A percentile compares a stretch with the other conserved stretches of the same genome.
phyloP scores from a whole-genome alignment of 306 rosid genomes.

The Gillenia trifoliata region DNA sequence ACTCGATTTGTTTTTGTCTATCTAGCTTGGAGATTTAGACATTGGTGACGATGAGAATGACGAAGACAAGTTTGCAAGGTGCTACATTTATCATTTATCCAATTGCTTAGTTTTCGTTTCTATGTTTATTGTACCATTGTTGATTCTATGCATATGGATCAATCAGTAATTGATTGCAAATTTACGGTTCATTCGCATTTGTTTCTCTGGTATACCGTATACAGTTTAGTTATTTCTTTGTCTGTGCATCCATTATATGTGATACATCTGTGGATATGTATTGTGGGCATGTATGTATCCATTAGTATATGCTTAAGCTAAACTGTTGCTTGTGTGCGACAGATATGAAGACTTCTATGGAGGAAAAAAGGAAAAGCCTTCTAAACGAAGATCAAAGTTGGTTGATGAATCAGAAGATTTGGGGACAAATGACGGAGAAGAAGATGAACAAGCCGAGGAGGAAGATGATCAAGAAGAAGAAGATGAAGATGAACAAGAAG shows the following conservation, averaged over 20 bases:
- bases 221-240: background rate
- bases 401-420: slow-evolving; percentile 36
- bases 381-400: slow-evolving; percentile 34
- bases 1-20: background rate
- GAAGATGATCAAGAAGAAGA: slow-evolving; percentile 25
- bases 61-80: slow-evolving; percentile 58
- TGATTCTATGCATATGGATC: background rate
- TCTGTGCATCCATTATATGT: background rate
- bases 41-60: slow-evolving; percentile 42
- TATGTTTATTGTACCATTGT: background rate
- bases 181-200: background rate
- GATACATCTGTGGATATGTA: background rate
- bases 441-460: slow-evolving; percentile 8
- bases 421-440: slow-evolving; percentile 34
- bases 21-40: slow-evolving; percentile 54
- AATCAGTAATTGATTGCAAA: background rate
- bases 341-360: slow-evolving; percentile 79
- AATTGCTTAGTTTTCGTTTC: background rate
- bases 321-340: slow-evolving; percentile 20
- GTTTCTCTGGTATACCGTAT: background rate
- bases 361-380: slow-evolving; percentile 35
- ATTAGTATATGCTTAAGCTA: slow-evolving; percentile 20
- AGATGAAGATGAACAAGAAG: slow-evolving; percentile 15
- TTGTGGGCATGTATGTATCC: background rate
- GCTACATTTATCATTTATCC: background rate